phyloP scores from a whole-genome alignment of 139 green algal genomes.

The Pleodorina starrii region DNA sequence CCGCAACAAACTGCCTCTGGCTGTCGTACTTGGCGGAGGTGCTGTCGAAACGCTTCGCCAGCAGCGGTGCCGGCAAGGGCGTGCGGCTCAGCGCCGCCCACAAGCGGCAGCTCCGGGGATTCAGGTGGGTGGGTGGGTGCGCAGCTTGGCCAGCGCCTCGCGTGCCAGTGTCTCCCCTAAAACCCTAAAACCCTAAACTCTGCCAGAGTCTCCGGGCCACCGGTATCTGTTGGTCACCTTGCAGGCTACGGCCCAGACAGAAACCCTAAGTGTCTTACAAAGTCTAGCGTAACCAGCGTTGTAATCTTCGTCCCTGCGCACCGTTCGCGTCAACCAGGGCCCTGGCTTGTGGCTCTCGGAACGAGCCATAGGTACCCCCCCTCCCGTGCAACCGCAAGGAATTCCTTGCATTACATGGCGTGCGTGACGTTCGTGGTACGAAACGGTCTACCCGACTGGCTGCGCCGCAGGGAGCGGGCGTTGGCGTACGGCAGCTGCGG shows the following conservation, averaged over 20 bases:
- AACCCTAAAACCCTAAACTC: background rate
- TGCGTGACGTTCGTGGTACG: too few species aligned
- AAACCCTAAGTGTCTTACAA: too few species aligned
- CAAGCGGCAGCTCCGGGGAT: conserved; percentile 57
- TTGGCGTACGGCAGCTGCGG: conserved; percentile 59
- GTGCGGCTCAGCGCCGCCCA: conserved; percentile 29
- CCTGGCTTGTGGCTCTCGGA: background rate
- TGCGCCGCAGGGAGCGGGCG: conserved; percentile 66
- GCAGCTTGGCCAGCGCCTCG: background rate
- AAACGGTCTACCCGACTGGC: background rate
- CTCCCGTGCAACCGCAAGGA: background rate
- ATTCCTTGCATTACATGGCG: background rate
- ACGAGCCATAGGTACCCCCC: background rate
- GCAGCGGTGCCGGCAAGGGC: background rate
- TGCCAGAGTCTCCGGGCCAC: background rate
- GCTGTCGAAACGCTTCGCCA: conserved; percentile 76
- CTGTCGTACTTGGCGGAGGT: conserved; percentile 94
- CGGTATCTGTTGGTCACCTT: background rate
- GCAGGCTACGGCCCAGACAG: background rate
- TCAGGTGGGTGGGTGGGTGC: conserved; percentile 33
- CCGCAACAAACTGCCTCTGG: conserved; percentile 94
- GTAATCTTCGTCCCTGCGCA: background rate
- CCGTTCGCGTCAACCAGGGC: background rate
- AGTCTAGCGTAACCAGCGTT: background rate
- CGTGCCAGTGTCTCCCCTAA: background rate